Conservation (phyloP, 768 basidiomycete species). For the Auricularia cornea region DNA sequence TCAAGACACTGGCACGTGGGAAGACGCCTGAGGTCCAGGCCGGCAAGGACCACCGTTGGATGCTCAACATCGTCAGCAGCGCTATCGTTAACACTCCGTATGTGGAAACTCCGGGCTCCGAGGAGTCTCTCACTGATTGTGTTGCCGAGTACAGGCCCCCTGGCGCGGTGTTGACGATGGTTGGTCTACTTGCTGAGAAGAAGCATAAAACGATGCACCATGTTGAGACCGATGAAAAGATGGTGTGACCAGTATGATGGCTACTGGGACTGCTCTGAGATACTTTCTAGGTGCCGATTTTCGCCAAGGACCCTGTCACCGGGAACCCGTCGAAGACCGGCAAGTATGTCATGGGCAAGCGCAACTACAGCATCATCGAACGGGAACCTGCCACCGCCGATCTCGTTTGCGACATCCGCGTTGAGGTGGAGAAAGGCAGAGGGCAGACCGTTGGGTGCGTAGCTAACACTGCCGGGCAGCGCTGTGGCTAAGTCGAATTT, state of each 20-base stretch:
- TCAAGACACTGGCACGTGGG: slow-evolving; percentile 54
- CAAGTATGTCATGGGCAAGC: slow-evolving; percentile 75
- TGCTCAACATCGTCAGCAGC: slow-evolving; percentile 83
- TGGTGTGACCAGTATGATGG: slow-evolving; percentile 38
- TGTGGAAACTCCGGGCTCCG: slow-evolving; percentile 22
- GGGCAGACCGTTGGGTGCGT: slow-evolving; percentile 76
- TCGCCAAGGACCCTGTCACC: slow-evolving; percentile 58
- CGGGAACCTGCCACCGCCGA: slow-evolving; percentile 53
- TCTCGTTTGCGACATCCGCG: slow-evolving; percentile 71
- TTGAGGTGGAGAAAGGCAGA: slow-evolving; percentile 75
- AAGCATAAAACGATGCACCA: slow-evolving; percentile 81
- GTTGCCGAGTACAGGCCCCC: slow-evolving; percentile 54
- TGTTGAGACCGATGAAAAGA: slow-evolving; percentile 76
- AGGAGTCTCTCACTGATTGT: background rate
- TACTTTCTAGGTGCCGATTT: slow-evolving; percentile 56
- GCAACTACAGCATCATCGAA: slow-evolving; percentile 78
- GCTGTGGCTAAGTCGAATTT: slow-evolving; percentile 1
- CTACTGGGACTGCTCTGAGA: background rate
- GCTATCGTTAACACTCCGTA: slow-evolving; percentile 97
- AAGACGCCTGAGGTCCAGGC: slow-evolving; percentile 46
- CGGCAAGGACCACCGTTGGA: slow-evolving; percentile 67
- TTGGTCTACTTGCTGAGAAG: slow-evolving; percentile 65
- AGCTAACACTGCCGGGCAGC: slow-evolving; percentile 1
- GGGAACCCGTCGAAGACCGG: slow-evolving; percentile 60
- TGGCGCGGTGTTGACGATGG: slow-evolving; percentile 63